Conservation (phyloP, 75 land plant genomes). For the Picea glauca region DNA sequence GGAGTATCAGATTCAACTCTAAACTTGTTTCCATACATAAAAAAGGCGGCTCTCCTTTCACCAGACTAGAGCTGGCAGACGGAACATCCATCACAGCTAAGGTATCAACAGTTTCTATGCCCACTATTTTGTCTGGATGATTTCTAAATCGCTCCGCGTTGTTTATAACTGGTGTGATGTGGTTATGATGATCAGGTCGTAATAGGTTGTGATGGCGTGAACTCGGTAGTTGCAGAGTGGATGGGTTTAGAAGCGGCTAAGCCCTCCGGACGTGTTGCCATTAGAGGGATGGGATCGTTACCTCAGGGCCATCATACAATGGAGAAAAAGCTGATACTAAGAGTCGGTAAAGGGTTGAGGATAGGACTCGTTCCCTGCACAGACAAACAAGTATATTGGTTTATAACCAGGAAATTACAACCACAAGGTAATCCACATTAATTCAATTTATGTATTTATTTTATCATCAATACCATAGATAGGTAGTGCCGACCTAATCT, state of each 20-base stretch:
- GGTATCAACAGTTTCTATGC: constrained; percentile 1
- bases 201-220: constrained; percentile 33
- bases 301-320: constrained; percentile 21
- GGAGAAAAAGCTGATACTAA: constrained; percentile 19
- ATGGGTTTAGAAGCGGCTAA: constrained; percentile 33
- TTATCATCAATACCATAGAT: no score
- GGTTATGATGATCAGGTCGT: constrained; percentile 29
- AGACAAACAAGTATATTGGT: constrained; percentile 45
- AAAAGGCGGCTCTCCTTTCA: not conserved
- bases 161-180: no score
- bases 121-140: no score
- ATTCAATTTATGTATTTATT: no score
- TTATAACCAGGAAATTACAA: constrained; percentile 32
- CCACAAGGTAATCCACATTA: not conserved
- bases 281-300: constrained; percentile 42
- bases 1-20: constrained; percentile 31
- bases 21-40: constrained; percentile 12
- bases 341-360: constrained; percentile 49
- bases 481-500: no score
- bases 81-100: constrained; percentile 21
- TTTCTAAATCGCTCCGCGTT: no score
- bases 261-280: constrained; percentile 38
- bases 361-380: constrained; percentile 26
- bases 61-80: constrained; percentile 21
- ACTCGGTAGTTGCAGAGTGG: no score